Base-by-base conservation (phyloP, 306 rosid genomes). In the Inga leiocalycina region DNA sequence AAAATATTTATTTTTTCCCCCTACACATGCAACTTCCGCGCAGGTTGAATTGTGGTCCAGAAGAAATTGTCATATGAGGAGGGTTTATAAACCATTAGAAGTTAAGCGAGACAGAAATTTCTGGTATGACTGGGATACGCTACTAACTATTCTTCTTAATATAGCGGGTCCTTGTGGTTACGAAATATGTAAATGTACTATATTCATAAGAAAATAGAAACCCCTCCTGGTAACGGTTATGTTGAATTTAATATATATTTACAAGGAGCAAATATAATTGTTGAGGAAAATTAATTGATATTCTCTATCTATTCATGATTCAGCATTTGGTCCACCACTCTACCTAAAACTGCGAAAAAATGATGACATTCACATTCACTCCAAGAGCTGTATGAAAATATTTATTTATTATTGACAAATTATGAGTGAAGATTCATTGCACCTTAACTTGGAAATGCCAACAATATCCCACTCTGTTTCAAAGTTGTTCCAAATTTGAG, bases 11-110 rank as follows among this genome's bases (percentile, higher is more conserved):
- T 11, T 30, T 27, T 22, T 5, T 5, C 7, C 15, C 15, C 35
- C 35, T 4, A 41, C 54, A 78, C 74, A 62, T 59, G 8, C 69
- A 75, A 71, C 45, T 51, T 68, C 59, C 44, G 46, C 37, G 54
- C 52, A 13, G 62, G 46, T 71, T 75, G 71, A 70, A 62, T 10
- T 45, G 71, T 82, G 85, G 69, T 87, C 80, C 81, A 62, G 6
- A 77, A 30, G 15, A 77, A 44, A 62, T 20, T 5, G 45, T 73
- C 48, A 39, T 7, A 27, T 48, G 22, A 46, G 77, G 34, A 14
- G 43, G 77, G 43, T 65, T 30, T 32, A 65, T 30, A 12, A 65
- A 65, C 20, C 41, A 30, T 32, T 32, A 32, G 68, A 62, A 62
- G 68, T 12, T 15, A 72, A 49, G 17, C 4, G 9, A 20, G 78